phyloP scores from a whole-genome alignment of 129 eudicot genomes.

The Flaveria trinervia region DNA sequence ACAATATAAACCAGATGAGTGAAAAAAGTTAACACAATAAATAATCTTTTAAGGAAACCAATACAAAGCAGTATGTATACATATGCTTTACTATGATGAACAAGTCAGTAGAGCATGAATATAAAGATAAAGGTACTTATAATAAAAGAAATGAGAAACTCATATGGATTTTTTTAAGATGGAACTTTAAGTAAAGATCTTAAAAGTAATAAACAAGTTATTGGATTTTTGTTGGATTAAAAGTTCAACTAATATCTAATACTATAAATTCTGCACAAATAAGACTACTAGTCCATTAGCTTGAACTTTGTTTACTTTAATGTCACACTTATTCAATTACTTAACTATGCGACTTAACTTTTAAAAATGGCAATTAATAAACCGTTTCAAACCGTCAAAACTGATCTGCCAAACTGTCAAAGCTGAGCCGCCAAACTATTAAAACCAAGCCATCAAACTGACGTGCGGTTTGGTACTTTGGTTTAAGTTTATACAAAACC shows the following conservation, averaged over 20 bases:
- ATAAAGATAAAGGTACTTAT: neutral
- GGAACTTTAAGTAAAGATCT: conserved; percentile 1
- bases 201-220: conserved; percentile 14
- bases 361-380: too few relatives aligned
- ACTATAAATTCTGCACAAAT: conserved; percentile 30
- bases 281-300: neutral
- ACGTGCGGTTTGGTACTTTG: too few relatives aligned
- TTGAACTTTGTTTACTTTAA: too few relatives aligned
- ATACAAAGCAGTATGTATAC: neutral
- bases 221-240: conserved; percentile 24
- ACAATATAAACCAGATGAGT: too few relatives aligned
- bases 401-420: too few relatives aligned
- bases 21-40: too few relatives aligned
- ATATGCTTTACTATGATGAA: neutral
- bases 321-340: too few relatives aligned
- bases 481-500: too few relatives aligned
- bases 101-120: neutral
- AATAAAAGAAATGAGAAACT: conserved; percentile 16
- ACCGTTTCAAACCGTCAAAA: too few relatives aligned
- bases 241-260: conserved; percentile 17
- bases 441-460: too few relatives aligned
- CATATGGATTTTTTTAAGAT: conserved; percentile 20
- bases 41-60: neutral
- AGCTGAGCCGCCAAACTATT: too few relatives aligned
- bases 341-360: too few relatives aligned